Conservation (phyloP, 164 flowering plant genomes). For the Tetrastigma voinierianum region DNA sequence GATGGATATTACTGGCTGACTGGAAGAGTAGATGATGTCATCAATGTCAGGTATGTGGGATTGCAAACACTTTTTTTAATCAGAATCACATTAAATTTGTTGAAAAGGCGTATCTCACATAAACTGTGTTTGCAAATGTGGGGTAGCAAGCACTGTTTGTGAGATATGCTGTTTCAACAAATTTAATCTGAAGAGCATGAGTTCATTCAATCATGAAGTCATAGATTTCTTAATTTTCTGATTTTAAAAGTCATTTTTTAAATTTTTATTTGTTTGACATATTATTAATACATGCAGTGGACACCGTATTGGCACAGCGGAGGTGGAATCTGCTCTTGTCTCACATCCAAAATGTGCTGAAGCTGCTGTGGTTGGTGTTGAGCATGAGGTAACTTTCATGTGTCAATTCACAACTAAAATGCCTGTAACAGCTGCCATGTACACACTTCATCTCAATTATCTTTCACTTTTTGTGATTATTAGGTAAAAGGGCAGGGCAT, state of each 20-base stretch:
- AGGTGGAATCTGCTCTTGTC: conserved; percentile 97
- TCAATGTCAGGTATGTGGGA: conserved; percentile 80
- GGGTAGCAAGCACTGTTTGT: too few relatives aligned
- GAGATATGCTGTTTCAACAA: background rate
- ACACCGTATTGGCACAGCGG: conserved; percentile 99
- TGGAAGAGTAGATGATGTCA: conserved; percentile 98
- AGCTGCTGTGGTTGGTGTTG: conserved; percentile 99
- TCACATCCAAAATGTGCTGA: conserved; percentile 98
- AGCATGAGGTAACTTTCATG: conserved; percentile 72
- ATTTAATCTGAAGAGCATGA: too few relatives aligned
- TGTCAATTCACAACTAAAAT: background rate
- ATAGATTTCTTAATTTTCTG: background rate
- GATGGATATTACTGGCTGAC: conserved; percentile 99
- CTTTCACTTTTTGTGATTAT: conserved; percentile 14
- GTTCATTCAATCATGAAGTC: background rate
- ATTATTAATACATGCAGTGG: conserved; percentile 54
- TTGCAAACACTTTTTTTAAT: too few relatives aligned
- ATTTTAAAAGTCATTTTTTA: background rate
- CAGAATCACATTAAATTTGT: too few relatives aligned
- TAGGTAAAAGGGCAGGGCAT: conserved; percentile 98
- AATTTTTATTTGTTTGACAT: background rate
- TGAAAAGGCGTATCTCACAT: too few relatives aligned
- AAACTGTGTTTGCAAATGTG: too few relatives aligned
- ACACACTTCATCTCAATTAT: background rate
- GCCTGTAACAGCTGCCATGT: background rate